phyloP scores from a whole-genome alignment of 129 eudicot genomes.

The carrot (Daucus carota) region DH1_v3.0 NC_030382.2:55109501-55110000 shows the following conservation, averaged over 20 bases:
- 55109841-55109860: background rate
- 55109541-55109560: background rate
- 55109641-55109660: constrained; percentile 88
- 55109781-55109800: constrained; percentile 80
- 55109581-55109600: background rate
- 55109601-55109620: too few species aligned
- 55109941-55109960: background rate
- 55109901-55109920: background rate
- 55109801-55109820: constrained; percentile 93
- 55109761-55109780: constrained; percentile 88
- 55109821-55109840: background rate
- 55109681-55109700: constrained; percentile 91
- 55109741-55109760: constrained; percentile 78
- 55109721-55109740: constrained; percentile 82
- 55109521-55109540: background rate
- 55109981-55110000: background rate
- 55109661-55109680: constrained; percentile 97
- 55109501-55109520: background rate
- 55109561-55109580: background rate
- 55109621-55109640: constrained; percentile 84
- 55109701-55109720: constrained; percentile 96
- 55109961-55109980: background rate
- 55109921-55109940: background rate
- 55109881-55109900: background rate
- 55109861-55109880: background rate